A percentile compares a stretch with the other conserved stretches of the same genome.
Evolutionary conservation across 2,329 filamentous ascomycete genomes (phyloP).

Genomic region (Paraphoma sp.): DNA sequence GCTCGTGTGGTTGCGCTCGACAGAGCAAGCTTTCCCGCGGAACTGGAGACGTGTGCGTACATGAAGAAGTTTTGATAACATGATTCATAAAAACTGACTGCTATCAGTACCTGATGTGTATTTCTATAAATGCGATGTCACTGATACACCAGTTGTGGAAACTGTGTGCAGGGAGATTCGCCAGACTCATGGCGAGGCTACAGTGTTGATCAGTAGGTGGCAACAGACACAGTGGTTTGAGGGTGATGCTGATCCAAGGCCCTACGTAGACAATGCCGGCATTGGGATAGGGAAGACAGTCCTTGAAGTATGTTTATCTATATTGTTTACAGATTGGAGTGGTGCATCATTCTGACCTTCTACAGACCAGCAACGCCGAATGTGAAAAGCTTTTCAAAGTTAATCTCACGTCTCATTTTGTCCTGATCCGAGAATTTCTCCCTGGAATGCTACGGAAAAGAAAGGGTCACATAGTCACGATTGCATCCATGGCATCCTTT

Average conservation of each 20-base stretch:
- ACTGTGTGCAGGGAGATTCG: conserved; percentile 27
- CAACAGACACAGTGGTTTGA: not conserved
- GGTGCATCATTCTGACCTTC: not conserved
- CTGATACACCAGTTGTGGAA: conserved; percentile 21
- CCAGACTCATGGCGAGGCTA: conserved; percentile 28
- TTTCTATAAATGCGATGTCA: conserved; percentile 37
- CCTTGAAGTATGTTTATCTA: conserved; percentile 17
- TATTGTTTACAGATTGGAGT: not conserved
- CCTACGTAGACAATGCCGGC: conserved; percentile 31
- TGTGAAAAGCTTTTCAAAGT: conserved; percentile 36
- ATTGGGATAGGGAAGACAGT: conserved; percentile 28
- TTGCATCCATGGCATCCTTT: conserved; percentile 40
- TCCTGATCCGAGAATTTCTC: conserved; percentile 37
- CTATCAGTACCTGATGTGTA: conserved; percentile 24
- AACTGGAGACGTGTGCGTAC: conserved; percentile 26
- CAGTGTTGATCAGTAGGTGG: conserved; percentile 29
- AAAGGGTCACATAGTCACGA: conserved; percentile 39
- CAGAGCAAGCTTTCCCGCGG: conserved; percentile 25
- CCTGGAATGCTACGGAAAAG: conserved; percentile 37
- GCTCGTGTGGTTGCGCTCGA: conserved; percentile 35
- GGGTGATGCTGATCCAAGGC: not conserved
- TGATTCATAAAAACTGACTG: not conserved
- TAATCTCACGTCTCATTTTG: conserved; percentile 38
- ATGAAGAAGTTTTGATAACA: too few species aligned
- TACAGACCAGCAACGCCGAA: conserved; percentile 31